Percentiles rank a stretch among this genome's conserved stretches.
These are phyloP conservation scores for Mollisia scopiformis DNA, from an alignment of 2,329 filamentous ascomycete species.

Conservation along the genomic window DNA sequence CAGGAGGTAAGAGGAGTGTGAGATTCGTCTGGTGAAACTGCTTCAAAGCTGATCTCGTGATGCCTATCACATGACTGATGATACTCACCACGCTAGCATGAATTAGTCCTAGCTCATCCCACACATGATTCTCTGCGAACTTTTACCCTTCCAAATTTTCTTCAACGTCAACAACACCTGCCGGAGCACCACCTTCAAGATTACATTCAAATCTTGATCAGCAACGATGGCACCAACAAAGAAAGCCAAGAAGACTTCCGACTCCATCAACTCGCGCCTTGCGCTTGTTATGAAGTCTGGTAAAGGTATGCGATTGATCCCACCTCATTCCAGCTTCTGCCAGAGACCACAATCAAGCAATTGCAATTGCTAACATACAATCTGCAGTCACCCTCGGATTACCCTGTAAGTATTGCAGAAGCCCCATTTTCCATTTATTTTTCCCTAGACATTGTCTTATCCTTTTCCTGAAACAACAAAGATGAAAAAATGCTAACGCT, in stretches of 20 bases:
- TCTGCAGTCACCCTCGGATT: slow-evolving; percentile 78
- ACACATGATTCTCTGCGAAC: slow-evolving; percentile 62
- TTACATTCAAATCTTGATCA: slow-evolving; percentile 36
- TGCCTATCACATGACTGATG: not conserved
- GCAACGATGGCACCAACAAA: slow-evolving; percentile 52
- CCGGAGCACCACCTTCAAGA: slow-evolving; percentile 40
- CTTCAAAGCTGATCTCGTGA: not conserved
- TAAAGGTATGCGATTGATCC: slow-evolving; percentile 49
- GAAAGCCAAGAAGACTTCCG: slow-evolving; percentile 85
- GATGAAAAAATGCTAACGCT: too few species aligned
- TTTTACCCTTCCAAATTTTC: slow-evolving; percentile 10
- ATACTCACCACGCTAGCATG: not conserved
- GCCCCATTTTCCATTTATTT: too few species aligned
- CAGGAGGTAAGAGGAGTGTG: not conserved
- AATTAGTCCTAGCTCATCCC: not conserved
- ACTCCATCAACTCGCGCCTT: slow-evolving; percentile 69
- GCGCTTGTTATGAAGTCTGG: slow-evolving; percentile 67
- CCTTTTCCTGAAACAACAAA: too few species aligned
- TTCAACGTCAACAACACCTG: slow-evolving; percentile 17
- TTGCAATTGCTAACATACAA: slow-evolving; percentile 8
- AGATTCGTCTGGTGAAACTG: not conserved
- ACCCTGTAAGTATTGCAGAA: too few species aligned
- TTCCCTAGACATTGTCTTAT: too few species aligned
- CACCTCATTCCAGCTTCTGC: not conserved
- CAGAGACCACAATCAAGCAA: too few species aligned